Evolutionary conservation across 2,329 filamentous ascomycete genomes (phyloP).

Genomic region (Aspergillus terreus): DNA sequence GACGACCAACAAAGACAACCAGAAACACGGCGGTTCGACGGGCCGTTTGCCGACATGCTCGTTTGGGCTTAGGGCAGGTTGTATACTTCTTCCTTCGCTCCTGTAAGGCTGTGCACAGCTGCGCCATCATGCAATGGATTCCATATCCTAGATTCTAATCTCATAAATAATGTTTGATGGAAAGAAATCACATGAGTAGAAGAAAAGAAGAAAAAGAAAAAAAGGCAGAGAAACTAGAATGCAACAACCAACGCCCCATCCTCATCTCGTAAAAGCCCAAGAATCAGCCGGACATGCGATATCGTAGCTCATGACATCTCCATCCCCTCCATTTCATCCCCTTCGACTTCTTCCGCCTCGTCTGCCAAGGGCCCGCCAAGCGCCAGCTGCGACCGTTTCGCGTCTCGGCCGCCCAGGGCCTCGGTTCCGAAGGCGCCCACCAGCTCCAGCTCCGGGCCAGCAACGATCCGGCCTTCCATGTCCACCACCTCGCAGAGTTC

Average conservation of each 20-base stretch:
- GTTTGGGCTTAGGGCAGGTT: constrained; percentile 2
- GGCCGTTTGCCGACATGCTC: constrained; percentile 13
- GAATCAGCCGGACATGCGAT: constrained; percentile 2
- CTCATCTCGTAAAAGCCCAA: constrained; percentile 5
- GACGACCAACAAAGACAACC: constrained; percentile 5
- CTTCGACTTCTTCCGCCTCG: constrained; percentile 41
- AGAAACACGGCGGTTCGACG: constrained; percentile 13
- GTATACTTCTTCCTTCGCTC: too few species aligned
- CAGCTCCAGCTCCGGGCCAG: constrained; percentile 74
- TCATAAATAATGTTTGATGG: not conserved
- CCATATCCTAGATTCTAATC: not conserved
- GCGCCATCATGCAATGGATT: too few species aligned
- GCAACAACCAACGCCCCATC: not conserved
- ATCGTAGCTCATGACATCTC: constrained; percentile 34
- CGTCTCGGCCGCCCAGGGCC: constrained; percentile 36
- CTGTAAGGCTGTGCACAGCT: too few species aligned
- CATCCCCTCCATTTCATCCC: constrained; percentile 47
- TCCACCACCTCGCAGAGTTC: constrained; percentile 93
- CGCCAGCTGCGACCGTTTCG: constrained; percentile 27
- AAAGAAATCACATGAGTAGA: not conserved
- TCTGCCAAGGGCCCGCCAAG: constrained; percentile 26
- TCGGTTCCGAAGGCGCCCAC: constrained; percentile 53
- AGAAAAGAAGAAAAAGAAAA: not conserved
- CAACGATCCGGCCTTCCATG: constrained; percentile 84
- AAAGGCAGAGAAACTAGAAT: constrained; percentile 5